Evolutionary conservation across 352 stramenopile species (phyloP).

Genomic region (Plasmopara muralis): DNA sequence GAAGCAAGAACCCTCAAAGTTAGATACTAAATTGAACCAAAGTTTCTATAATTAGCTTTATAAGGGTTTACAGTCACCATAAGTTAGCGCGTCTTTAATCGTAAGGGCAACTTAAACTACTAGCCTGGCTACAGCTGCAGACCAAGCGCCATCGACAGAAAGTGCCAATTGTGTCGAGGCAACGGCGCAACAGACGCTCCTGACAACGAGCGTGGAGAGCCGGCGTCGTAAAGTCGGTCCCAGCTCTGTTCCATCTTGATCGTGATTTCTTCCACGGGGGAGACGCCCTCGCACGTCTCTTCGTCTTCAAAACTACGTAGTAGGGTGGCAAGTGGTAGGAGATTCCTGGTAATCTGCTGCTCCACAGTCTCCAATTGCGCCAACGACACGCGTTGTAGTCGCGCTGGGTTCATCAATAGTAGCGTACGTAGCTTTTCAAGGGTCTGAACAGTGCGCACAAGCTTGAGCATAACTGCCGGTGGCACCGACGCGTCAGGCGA

Average conservation of each 20-base stretch:
- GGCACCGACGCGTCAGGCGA: slow-evolving; percentile 12
- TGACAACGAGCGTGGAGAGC: slow-evolving; percentile 28
- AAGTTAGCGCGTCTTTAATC: slow-evolving; percentile 7
- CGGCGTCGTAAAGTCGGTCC: slow-evolving; percentile 2
- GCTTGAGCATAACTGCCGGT: slow-evolving; percentile 21
- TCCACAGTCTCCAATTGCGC: slow-evolving; percentile 26
- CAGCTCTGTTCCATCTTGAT: slow-evolving; percentile 21
- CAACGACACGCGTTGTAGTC: slow-evolving; percentile 21
- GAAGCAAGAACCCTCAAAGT: too few species aligned
- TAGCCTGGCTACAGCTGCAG: slow-evolving; percentile 25
- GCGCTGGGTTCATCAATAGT: slow-evolving; percentile 21
- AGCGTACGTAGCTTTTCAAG: slow-evolving; percentile 28
- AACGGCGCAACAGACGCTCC: slow-evolving; percentile 9
- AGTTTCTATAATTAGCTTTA: too few species aligned
- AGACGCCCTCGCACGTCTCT: not conserved
- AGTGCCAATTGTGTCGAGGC: slow-evolving; percentile 22
- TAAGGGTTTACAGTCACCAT: not conserved
- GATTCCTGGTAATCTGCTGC: slow-evolving; percentile 29
- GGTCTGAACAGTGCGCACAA: slow-evolving; percentile 32
- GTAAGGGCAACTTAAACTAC: not conserved
- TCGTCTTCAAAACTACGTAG: slow-evolving; percentile 29
- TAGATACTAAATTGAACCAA: too few species aligned
- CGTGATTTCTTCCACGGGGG: not conserved
- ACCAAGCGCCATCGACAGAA: slow-evolving; percentile 34
- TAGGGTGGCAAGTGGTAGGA: slow-evolving; percentile 31